These are phyloP conservation scores for Vitis riparia DNA, from an alignment of 164 flowering plant species.

Conservation along the genomic window DNA sequence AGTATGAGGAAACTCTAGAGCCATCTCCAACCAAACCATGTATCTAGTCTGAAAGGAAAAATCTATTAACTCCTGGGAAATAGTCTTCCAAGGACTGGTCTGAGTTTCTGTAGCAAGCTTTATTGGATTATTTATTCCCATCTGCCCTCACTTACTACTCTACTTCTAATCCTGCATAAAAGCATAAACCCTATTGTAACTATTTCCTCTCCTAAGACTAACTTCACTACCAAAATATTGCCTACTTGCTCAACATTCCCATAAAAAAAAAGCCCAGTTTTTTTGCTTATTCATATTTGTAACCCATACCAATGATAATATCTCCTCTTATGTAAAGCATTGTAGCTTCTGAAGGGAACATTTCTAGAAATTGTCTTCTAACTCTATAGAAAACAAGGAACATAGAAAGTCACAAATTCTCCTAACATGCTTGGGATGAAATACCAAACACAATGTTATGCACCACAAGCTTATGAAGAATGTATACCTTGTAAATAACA, in stretches of 20 bases:
- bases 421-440: neutral
- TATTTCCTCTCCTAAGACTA: neutral
- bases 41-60: too few species aligned
- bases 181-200: neutral
- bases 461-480: neutral
- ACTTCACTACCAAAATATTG: neutral
- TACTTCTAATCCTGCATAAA: neutral
- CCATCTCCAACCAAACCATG: too few species aligned
- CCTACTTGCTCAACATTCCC: neutral
- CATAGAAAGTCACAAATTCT: neutral
- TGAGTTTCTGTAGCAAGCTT: neutral
- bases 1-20: too few species aligned
- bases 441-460: neutral
- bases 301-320: neutral
- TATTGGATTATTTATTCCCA: neutral
- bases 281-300: neutral
- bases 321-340: neutral
- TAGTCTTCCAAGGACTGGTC: neutral
- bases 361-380: neutral
- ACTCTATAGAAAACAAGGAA: neutral
- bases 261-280: neutral
- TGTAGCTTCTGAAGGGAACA: neutral
- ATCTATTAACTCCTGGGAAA: too few species aligned
- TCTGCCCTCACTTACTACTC: neutral
- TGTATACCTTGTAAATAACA: slow-evolving; percentile 80